Conservation (phyloP, 176 grass and related monocot genomes). For the Juncus inflexus region DNA sequence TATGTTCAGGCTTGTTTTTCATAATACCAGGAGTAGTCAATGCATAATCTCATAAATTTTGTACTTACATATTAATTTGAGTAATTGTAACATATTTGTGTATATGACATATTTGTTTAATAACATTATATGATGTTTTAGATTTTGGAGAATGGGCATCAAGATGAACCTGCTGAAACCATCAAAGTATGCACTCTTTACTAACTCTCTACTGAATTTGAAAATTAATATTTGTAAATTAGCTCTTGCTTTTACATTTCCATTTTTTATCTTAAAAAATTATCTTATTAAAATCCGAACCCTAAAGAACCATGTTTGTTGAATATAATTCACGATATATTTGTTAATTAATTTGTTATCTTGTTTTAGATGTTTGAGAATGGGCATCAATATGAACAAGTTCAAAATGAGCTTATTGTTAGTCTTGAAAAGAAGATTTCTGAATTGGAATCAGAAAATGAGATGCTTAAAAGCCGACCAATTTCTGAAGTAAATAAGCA, state of each 20-base stretch:
- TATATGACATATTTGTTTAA: background rate
- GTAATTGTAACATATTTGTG: no score
- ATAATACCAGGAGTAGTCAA: background rate
- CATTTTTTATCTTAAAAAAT: background rate
- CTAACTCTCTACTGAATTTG: no score
- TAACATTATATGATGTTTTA: no score
- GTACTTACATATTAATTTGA: no score
- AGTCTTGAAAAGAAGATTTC: conserved; percentile 75
- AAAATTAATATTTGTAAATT: no score
- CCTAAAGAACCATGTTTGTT: no score
- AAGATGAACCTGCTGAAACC: no score
- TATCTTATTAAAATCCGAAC: no score
- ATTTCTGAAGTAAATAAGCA: conserved; percentile 49
- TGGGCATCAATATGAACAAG: background rate
- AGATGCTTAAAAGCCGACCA: conserved; percentile 46
- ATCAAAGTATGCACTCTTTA: no score
- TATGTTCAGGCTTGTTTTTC: no score
- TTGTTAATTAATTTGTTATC: background rate
- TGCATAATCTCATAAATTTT: background rate
- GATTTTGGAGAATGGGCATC: no score
- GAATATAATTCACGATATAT: background rate
- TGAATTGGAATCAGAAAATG: conserved; percentile 61
- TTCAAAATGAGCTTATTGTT: conserved; percentile 2
- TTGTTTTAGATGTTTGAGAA: conserved; percentile 27
- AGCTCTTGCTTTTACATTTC: no score